phyloP scores from a whole-genome alignment of 345 rosid genomes.

The Toxicodendron radicans region DNA sequence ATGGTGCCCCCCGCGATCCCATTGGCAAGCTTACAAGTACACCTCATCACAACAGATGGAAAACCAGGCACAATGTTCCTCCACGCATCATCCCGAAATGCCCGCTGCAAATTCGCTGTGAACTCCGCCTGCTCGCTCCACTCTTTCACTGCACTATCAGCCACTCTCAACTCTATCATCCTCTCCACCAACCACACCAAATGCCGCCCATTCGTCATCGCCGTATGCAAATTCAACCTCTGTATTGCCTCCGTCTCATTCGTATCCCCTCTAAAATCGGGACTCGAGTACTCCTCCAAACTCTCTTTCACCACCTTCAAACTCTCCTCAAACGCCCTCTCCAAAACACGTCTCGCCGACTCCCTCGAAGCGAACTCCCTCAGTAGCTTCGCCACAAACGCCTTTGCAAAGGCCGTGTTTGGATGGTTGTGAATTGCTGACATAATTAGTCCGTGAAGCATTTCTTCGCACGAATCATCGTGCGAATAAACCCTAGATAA shows the following conservation, averaged over 20 bases:
- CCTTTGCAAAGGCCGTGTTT: slow-evolving; percentile 60
- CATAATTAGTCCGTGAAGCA: slow-evolving; percentile 56
- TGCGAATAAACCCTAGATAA: slow-evolving; percentile 44
- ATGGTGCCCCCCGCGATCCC: slow-evolving; percentile 61
- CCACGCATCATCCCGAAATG: slow-evolving; percentile 66
- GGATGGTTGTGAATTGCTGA: slow-evolving; percentile 50
- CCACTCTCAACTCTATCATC: slow-evolving; percentile 74
- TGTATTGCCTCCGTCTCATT: slow-evolving; percentile 77
- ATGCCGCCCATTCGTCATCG: slow-evolving; percentile 58
- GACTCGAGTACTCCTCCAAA: slow-evolving; percentile 71
- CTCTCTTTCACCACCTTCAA: slow-evolving; percentile 60
- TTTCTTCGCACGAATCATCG: slow-evolving; percentile 50
- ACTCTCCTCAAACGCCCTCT: slow-evolving; percentile 52
- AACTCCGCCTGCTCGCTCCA: slow-evolving; percentile 68
- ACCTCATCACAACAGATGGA: slow-evolving; percentile 51
- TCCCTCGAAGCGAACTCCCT: slow-evolving; percentile 56
- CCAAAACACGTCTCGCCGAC: slow-evolving; percentile 54
- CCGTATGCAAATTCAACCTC: slow-evolving; percentile 64
- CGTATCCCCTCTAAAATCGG: slow-evolving; percentile 63
- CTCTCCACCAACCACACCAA: slow-evolving; percentile 71
- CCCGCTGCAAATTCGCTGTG: slow-evolving; percentile 62
- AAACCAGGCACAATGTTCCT: slow-evolving; percentile 66
- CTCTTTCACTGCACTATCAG: slow-evolving; percentile 57
- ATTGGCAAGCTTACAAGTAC: slow-evolving; percentile 58
- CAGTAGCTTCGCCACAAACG: slow-evolving; percentile 62